A percentile compares a stretch with the other conserved stretches of the same genome.
phyloP scores from a whole-genome alignment of 345 rosid genomes.

The Citrus unshiu region DNA sequence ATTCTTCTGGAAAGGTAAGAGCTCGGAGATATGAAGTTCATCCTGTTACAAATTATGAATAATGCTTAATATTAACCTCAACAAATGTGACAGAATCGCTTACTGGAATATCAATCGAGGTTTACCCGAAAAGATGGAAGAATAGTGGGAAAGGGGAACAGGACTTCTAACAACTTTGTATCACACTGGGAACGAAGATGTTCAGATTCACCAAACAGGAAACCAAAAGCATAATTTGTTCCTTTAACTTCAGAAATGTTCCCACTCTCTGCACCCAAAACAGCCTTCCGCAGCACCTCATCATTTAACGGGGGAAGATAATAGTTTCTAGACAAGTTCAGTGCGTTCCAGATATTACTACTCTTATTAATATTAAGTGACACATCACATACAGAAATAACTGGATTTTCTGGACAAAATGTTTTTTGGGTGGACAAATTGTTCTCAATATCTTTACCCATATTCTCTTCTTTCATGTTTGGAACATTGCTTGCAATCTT shows the following conservation, averaged over 20 bases:
- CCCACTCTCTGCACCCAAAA: constrained; percentile 43
- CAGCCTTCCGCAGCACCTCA: constrained; percentile 54
- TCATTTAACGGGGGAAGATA: constrained; percentile 79
- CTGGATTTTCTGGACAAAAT: constrained; percentile 83
- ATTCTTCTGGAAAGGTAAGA: constrained; percentile 83
- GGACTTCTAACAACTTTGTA: constrained; percentile 49
- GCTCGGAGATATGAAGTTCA: constrained; percentile 52
- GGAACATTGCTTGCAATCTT: constrained; percentile 24
- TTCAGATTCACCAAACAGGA: constrained; percentile 62
- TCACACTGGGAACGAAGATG: constrained; percentile 58
- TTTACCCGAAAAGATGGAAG: constrained; percentile 87
- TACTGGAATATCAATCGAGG: constrained; percentile 10
- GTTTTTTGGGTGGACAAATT: constrained; percentile 29
- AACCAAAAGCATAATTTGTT: constrained; percentile 73
- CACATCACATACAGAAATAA: constrained; percentile 49
- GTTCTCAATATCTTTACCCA: constrained; percentile 20
- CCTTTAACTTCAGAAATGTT: constrained; percentile 36
- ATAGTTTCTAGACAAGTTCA: constrained; percentile 58
- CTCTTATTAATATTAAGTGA: constrained; percentile 30
- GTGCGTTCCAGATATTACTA: constrained; percentile 41
- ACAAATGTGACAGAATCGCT: constrained; percentile 13
- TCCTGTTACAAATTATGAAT: constrained; percentile 47
- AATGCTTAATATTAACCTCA: constrained; percentile 9
- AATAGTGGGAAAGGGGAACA: constrained; percentile 89
- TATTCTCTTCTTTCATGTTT: constrained; percentile 19